A percentile compares a stretch with the other conserved stretches of the same genome.
Conservation (phyloP, 1,284 basidiomycete species). For the Somion occarium region DNA sequence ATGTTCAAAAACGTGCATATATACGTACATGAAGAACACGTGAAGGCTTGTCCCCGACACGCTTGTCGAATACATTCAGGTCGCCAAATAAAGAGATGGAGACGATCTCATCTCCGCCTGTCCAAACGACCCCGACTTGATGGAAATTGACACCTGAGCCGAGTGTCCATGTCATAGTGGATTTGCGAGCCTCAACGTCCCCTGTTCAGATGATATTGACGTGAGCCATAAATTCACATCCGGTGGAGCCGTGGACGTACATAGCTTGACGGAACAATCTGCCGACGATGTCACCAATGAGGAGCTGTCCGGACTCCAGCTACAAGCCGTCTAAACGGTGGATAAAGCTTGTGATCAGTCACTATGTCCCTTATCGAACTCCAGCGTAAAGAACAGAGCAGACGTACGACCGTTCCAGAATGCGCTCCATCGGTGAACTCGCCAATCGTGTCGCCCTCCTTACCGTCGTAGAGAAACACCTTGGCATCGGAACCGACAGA, state of each 20-base stretch:
- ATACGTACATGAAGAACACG: constrained; percentile 54
- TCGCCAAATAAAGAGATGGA: constrained; percentile 84
- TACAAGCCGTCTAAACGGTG: constrained; percentile 59
- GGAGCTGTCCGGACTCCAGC: constrained; percentile 76
- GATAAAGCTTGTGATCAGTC: neutral
- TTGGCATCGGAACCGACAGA: constrained; percentile 92
- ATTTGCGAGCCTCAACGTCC: constrained; percentile 74
- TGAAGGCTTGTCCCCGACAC: constrained; percentile 54
- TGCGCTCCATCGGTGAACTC: constrained; percentile 66
- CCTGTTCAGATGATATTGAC: constrained; percentile 37
- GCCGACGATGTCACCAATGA: constrained; percentile 80
- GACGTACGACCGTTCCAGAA: constrained; percentile 72
- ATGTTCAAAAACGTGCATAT: too few species aligned
- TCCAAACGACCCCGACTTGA: constrained; percentile 89
- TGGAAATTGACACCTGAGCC: constrained; percentile 70
- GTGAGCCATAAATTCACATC: neutral
- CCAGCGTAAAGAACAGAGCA: neutral
- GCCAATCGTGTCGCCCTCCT: constrained; percentile 75
- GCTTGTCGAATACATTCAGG: constrained; percentile 82
- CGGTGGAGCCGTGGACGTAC: too few species aligned
- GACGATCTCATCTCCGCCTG: constrained; percentile 67
- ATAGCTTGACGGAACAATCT: constrained; percentile 86
- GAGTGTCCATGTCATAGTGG: constrained; percentile 63
- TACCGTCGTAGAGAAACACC: constrained; percentile 89
- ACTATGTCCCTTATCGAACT: too few species aligned